Evolutionary conservation across 2,329 filamentous ascomycete species (phyloP).

Genomic region (Fusarium sacchari): DNA sequence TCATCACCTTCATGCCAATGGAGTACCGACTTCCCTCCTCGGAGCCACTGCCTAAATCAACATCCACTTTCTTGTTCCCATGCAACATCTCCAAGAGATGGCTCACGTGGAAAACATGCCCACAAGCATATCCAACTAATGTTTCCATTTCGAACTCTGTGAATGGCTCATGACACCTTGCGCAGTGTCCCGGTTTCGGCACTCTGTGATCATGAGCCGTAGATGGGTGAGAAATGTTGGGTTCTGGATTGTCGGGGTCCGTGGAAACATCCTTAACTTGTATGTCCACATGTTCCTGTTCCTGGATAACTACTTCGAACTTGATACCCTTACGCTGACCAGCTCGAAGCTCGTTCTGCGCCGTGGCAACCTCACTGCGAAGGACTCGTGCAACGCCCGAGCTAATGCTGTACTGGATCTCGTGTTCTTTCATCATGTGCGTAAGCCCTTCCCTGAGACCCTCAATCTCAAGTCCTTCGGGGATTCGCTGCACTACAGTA

Average conservation of each 20-base stretch:
- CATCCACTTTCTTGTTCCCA: conserved; percentile 58
- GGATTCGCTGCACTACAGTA: conserved; percentile 87
- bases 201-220: conserved; percentile 45
- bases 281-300: conserved; percentile 55
- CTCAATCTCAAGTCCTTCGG: conserved; percentile 91
- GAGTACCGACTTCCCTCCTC: conserved; percentile 65
- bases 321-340: conserved; percentile 89
- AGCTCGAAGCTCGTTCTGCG: conserved; percentile 81
- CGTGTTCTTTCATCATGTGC: conserved; percentile 93
- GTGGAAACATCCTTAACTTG: conserved; percentile 53
- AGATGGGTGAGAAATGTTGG: conserved; percentile 24
- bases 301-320: conserved; percentile 75
- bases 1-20: conserved; percentile 87
- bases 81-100: conserved; percentile 71
- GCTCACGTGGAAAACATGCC: conserved; percentile 81
- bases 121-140: conserved; percentile 82
- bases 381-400: conserved; percentile 88
- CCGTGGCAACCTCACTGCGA: conserved; percentile 84
- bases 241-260: conserved; percentile 37
- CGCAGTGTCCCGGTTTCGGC: conserved; percentile 66
- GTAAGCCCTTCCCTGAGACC: conserved; percentile 88
- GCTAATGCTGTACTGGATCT: conserved; percentile 93
- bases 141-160: conserved; percentile 73
- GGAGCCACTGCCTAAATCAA: conserved; percentile 56
- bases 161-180: conserved; percentile 66